Conservation (phyloP, 139 green algal species). For the Coelastrella sp. region DNA sequence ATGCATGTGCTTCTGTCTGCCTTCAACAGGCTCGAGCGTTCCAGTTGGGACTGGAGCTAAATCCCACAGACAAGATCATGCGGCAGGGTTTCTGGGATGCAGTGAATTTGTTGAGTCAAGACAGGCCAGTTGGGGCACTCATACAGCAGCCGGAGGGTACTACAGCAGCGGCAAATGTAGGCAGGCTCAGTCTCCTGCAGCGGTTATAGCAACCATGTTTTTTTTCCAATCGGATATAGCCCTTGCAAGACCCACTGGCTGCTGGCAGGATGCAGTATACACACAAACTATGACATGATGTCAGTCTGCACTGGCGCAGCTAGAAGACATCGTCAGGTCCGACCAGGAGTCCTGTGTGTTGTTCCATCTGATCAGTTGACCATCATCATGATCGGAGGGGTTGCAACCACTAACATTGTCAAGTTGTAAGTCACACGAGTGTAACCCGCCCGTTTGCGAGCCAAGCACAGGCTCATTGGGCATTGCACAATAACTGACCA, state of each 20-base stretch:
- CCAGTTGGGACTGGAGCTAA: constrained; percentile 3
- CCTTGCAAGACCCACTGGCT: too few species aligned
- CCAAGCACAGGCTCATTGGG: too few species aligned
- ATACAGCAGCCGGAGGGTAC: background rate
- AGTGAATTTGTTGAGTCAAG: constrained; percentile 17
- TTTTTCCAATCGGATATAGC: too few species aligned
- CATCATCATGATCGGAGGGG: too few species aligned
- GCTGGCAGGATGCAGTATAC: too few species aligned
- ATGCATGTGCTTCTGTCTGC: background rate
- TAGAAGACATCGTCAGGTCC: background rate
- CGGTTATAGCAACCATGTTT: background rate
- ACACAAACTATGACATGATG: too few species aligned
- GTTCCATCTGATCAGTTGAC: too few species aligned
- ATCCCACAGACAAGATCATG: constrained; percentile 38
- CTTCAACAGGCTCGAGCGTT: constrained; percentile 31
- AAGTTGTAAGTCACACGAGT: too few species aligned
- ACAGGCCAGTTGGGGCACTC: constrained; percentile 1
- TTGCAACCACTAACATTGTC: too few species aligned
- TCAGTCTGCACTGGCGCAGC: background rate
- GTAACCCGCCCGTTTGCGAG: too few species aligned
- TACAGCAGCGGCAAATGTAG: background rate
- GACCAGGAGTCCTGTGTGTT: too few species aligned
- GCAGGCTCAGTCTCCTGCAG: background rate
- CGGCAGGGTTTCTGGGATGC: constrained; percentile 30
- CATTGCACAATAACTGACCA: too few species aligned